Conservation (phyloP, 2,329 filamentous ascomycete genomes). For the Beauveria asiatica region DNA sequence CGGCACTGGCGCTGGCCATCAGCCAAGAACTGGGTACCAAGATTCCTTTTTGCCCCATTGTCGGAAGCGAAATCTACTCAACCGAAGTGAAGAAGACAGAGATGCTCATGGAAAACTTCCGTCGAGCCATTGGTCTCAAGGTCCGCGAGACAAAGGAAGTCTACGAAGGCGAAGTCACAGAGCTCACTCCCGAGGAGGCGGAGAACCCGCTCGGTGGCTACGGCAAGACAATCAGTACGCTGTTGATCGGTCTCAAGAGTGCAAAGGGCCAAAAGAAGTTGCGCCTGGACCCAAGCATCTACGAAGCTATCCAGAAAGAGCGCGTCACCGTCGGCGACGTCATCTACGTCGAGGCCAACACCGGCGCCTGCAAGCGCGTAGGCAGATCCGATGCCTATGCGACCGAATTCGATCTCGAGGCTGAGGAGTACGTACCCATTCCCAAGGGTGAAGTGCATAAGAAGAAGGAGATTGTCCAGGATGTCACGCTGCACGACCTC, state of each 20-base stretch:
- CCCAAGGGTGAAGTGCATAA: slow-evolving; percentile 99
- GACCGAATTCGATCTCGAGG: slow-evolving; percentile 96
- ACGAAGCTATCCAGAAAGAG: slow-evolving; percentile 98
- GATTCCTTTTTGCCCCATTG: slow-evolving; percentile 96
- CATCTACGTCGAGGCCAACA: slow-evolving; percentile 99
- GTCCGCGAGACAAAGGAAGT: slow-evolving; percentile 99
- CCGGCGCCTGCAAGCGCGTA: slow-evolving; percentile 93
- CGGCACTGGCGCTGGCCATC: slow-evolving; percentile 86
- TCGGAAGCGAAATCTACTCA: slow-evolving; percentile 95
- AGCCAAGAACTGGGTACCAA: slow-evolving; percentile 96
- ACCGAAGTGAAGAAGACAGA: slow-evolving; percentile 99
- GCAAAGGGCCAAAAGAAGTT: slow-evolving; percentile 97
- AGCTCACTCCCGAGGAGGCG: slow-evolving; percentile 93
- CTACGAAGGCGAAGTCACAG: slow-evolving; percentile 96
- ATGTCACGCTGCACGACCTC: slow-evolving; percentile 93
- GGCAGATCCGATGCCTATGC: slow-evolving; percentile 94
- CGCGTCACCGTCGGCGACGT: slow-evolving; percentile 92
- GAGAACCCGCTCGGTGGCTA: slow-evolving; percentile 97
- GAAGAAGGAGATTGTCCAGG: slow-evolving; percentile 99
- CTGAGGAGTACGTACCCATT: slow-evolving; percentile 97
- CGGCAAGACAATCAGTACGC: slow-evolving; percentile 92
- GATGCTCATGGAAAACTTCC: slow-evolving; percentile 98
- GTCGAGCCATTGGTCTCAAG: slow-evolving; percentile 89
- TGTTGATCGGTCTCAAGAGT: slow-evolving; percentile 90
- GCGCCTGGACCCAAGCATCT: slow-evolving; percentile 92